Base-by-base conservation (phyloP, 1,284 basidiomycete species). In the Ustanciosporium gigantosporum region DNA sequence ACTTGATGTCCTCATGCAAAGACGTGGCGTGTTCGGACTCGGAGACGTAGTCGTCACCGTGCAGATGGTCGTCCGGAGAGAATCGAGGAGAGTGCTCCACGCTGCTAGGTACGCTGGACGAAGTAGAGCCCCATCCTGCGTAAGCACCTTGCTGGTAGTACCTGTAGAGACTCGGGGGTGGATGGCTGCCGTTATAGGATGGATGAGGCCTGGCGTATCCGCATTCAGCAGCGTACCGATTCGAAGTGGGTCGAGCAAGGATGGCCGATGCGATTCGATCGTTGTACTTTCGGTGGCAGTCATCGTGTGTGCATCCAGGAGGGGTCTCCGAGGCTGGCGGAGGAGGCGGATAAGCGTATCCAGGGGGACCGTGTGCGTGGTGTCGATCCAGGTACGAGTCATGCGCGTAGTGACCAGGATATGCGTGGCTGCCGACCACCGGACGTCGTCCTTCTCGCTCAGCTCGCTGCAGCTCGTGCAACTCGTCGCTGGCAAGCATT, bases 401-500 rank as follows among this genome's bases (percentile, higher is more conserved):
- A 5, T 49, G 34, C 4, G 53, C 48, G 25, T 47, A 41, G 41
- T 66, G 53, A 14, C 27, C 37, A 5, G 38, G 5, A 34, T 58
- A 49, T 23, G 19, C 45, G 24, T 56, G 49, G 15, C 40, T 19
- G 23, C 31, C 37, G 7, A 46, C 42, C 29, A 47, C 43, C 15
- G 64, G 50, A 20, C 49, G 47, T 17, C 57, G 52, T 11, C 62
- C 51, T 43, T 68, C 68, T 25, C 60, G 46, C 44, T 76, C 73
- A n/a, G 64, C 62, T 13, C 67, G 52, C 22, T 75, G 65, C 6
- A 76, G 53, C 31, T 73, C 68, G 44, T 68, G 49, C 6, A 77
- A 58, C 43, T 77, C 74, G 46, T 75, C 74, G 31, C 60, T 62
- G 21, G 74, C 74, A 11, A 77, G 64, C 47, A 61, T 66, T 24